Conservation (phyloP, 768 basidiomycete species). For the Mycena floridula region DNA sequence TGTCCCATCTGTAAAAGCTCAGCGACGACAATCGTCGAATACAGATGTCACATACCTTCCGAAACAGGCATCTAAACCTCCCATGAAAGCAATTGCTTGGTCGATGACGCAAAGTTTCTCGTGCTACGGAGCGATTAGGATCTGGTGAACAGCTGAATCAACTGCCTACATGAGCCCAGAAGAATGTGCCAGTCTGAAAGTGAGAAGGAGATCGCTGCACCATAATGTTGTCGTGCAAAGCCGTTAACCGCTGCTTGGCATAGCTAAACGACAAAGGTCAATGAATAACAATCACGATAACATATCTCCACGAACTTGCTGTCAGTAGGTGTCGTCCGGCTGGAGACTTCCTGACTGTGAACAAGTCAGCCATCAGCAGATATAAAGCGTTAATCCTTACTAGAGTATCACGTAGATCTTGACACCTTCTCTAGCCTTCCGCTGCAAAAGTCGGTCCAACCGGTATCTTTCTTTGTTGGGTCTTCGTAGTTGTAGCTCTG, state of each 20-base stretch:
- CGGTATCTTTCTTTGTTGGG: slow-evolving; percentile 83
- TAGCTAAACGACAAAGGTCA: slow-evolving; percentile 67
- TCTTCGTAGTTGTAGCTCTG: slow-evolving; percentile 80
- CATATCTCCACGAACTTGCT: slow-evolving; percentile 57
- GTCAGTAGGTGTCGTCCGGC: slow-evolving; percentile 88
- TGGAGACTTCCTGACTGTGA: slow-evolving; percentile 93
- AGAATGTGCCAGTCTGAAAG: slow-evolving; percentile 94
- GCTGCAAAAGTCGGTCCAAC: slow-evolving; percentile 77
- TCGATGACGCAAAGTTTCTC: slow-evolving; percentile 98
- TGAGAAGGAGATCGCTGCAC: slow-evolving; percentile 97
- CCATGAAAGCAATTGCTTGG: slow-evolving; percentile 97
- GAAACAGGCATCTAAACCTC: slow-evolving; percentile 92
- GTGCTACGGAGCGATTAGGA: slow-evolving; percentile 47
- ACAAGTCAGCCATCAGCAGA: neutral
- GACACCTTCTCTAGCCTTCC: slow-evolving; percentile 92
- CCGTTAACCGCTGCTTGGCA: slow-evolving; percentile 74
- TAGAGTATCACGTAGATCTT: slow-evolving; percentile 95
- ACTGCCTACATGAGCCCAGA: slow-evolving; percentile 90
- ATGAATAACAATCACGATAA: slow-evolving; percentile 1
- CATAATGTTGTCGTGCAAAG: slow-evolving; percentile 88
- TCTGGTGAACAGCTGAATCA: neutral
- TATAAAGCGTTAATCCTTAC: slow-evolving; percentile 33
- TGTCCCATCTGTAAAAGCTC: slow-evolving; percentile 96
- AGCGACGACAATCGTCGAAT: too few relatives aligned
- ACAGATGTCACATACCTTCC: slow-evolving; percentile 70